A percentile compares a stretch with the other conserved stretches of the same genome.
Conservation (phyloP, 257 asterid genomes). For the Capsicum rhomboideum region DNA sequence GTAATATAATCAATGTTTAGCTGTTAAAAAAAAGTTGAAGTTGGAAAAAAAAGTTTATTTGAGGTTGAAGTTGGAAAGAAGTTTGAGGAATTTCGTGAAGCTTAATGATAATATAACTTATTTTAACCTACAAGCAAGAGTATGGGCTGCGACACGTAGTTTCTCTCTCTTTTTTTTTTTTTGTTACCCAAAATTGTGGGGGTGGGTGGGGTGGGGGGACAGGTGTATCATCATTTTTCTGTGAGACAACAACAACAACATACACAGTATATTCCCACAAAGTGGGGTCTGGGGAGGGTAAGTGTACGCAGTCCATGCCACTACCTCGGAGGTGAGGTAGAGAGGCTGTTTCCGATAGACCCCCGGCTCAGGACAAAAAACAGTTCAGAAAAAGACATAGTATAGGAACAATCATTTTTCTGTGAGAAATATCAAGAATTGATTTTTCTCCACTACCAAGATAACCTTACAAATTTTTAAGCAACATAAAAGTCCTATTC, state of each 20-base stretch:
- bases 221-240: background rate
- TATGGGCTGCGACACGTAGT: background rate
- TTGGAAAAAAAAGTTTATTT: background rate
- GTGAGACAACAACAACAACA: too few relatives aligned
- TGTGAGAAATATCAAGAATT: background rate
- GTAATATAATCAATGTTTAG: background rate
- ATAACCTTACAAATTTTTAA: background rate
- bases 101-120: background rate
- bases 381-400: too few relatives aligned
- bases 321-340: too few relatives aligned
- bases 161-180: background rate
- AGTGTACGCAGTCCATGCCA: too few relatives aligned
- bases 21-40: background rate
- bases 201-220: background rate
- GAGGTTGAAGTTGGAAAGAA: background rate
- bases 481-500: background rate
- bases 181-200: background rate
- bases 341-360: too few relatives aligned
- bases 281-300: too few relatives aligned
- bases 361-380: too few relatives aligned
- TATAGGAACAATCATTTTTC: background rate
- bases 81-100: background rate
- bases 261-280: too few relatives aligned
- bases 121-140: background rate
- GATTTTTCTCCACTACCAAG: background rate